Base-by-base conservation (phyloP, 306 rosid genomes). In the Quercus mongolica region DNA sequence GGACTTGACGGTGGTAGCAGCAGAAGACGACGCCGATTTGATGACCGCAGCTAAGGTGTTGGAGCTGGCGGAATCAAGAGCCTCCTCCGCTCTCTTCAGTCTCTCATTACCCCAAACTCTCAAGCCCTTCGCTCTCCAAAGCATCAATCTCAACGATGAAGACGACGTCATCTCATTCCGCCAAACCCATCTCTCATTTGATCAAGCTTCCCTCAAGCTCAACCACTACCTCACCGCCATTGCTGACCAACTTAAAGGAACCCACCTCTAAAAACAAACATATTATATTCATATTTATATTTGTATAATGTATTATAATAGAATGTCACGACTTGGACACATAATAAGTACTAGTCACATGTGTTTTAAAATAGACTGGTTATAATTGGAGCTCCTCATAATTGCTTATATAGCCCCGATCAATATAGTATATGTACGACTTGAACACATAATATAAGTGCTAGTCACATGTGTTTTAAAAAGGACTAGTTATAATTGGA, bases 241-340 rank as follows among this genome's bases (percentile, higher is more conserved):
- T 89, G 94, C 97, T 31, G 91, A 92, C 83, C 85, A 85, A 80
- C 87, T 95, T 56, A 76, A 81, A 85, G 98, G 98, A 91, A 76
- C 33, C n/a, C 13, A 46, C 15, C 2, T 46, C 4, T 46, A 46
- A 10, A 46, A 46, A 0, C 54, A 38, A 1, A 38, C 44, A 7
- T 38, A 38, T 38, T 38, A 38, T 38, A 38, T 38, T 38, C 10
- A 9, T 46, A 11, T 46, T 11, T 10, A 10, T 46, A 11, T 46
- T 46, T 46, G 14, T 46, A 11, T 46, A 46, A 38, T 38, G 44
- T 6, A 38, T 35, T 1, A 38, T 7, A 38, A 38, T 38, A 38
- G 6, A 38, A 38, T 38, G 44, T 38, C 44, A 38, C 38, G 38
- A 33, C 38, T 35, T 35, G 44, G 44, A 6, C 44, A 6, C 7